Conservation (phyloP, 345 rosid species). For the Moringa oleifera region DNA sequence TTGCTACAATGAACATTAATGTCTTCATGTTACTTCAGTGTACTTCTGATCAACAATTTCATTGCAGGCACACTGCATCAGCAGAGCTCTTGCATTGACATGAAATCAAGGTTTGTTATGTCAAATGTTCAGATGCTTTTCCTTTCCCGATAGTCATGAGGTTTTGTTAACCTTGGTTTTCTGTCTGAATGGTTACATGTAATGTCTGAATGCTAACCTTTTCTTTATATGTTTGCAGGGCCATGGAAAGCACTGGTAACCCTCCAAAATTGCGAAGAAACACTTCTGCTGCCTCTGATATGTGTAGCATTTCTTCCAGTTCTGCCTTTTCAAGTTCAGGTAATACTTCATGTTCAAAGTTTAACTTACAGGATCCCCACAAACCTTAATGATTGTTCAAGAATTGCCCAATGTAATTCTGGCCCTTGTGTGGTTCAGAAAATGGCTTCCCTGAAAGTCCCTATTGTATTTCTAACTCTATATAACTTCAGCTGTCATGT, state of each 20-base stretch:
- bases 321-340: constrained; percentile 40
- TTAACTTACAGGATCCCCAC: background rate
- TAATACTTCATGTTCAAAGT: constrained; percentile 19
- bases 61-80: constrained; percentile 45
- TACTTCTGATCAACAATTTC: constrained; percentile 19
- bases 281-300: constrained; percentile 65
- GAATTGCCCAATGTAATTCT: too few species aligned
- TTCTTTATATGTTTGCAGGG: constrained; percentile 30
- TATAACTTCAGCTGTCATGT: too few species aligned
- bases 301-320: constrained; percentile 47
- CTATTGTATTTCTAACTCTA: too few species aligned
- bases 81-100: constrained; percentile 51
- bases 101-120: constrained; percentile 52
- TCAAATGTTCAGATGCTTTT: background rate
- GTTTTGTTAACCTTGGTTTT: background rate
- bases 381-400: too few species aligned
- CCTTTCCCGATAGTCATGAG: background rate
- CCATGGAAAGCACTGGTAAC: constrained; percentile 36
- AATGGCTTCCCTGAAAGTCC: too few species aligned
- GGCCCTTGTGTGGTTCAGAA: too few species aligned
- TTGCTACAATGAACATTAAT: background rate
- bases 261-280: constrained; percentile 58
- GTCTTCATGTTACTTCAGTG: background rate
- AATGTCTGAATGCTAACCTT: background rate
- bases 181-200: background rate